Evolutionary conservation across 176 grass and related monocot genomes (phyloP).

Genomic region (Aegilops longissima): DNA sequence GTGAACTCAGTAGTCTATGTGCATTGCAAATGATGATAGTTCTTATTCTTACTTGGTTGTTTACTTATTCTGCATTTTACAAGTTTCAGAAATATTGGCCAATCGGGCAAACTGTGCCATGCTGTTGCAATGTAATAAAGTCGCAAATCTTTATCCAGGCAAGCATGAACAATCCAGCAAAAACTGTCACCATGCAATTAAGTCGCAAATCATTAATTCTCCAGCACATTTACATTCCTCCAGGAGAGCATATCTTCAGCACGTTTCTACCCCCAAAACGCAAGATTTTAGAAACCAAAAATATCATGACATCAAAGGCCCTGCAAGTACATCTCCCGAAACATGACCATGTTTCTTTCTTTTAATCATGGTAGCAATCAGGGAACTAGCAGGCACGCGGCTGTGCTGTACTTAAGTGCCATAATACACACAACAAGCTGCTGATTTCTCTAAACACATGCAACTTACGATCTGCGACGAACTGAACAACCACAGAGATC

Average conservation of each 20-base stretch:
- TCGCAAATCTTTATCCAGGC: no score
- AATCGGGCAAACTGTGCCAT: no score
- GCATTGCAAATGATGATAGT: no score
- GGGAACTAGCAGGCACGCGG: not conserved
- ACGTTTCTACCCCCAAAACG: not conserved
- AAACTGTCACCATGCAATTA: no score
- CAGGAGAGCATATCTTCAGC: not conserved
- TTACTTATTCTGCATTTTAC: no score
- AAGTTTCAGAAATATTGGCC: no score
- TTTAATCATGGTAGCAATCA: not conserved
- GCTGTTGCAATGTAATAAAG: no score
- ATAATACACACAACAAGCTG: not conserved
- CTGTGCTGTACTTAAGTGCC: not conserved
- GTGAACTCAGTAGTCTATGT: no score
- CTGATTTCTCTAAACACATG: not conserved
- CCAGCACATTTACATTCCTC: not conserved
- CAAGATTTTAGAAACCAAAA: not conserved
- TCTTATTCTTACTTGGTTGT: no score
- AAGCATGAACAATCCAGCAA: no score
- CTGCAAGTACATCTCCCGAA: no score
- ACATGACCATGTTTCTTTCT: not conserved
- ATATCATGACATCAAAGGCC: not conserved
- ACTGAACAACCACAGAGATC: not conserved
- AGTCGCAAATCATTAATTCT: no score
- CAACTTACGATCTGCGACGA: not conserved